Evolutionary conservation across 2,329 filamentous ascomycete genomes (phyloP).

Genomic region (Stachybotrys echinatus): DNA sequence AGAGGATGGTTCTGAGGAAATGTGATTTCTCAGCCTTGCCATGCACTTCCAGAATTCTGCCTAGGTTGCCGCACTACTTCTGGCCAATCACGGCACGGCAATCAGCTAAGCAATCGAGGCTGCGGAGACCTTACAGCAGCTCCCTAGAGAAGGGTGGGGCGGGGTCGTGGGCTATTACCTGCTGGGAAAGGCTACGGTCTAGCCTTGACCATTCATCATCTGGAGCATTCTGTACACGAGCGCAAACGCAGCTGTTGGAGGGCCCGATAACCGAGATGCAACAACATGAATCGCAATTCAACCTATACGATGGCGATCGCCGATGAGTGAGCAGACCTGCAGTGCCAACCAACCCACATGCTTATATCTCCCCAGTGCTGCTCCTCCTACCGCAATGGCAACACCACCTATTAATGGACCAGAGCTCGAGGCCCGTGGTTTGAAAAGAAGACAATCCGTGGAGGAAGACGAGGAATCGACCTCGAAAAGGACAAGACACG

Average conservation of each 20-base stretch:
- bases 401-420: slow-evolving; percentile 2
- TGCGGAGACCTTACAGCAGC: slow-evolving; percentile 6
- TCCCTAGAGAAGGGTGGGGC: no score
- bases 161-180: no score
- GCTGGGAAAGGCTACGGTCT: neutral
- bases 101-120: slow-evolving; percentile 7
- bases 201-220: neutral
- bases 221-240: neutral
- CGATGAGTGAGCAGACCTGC: neutral
- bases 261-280: no score
- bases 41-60: slow-evolving; percentile 14
- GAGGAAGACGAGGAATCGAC: slow-evolving; percentile 9
- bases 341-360: no score
- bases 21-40: slow-evolving; percentile 42
- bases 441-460: slow-evolving; percentile 24
- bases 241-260: neutral
- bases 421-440: neutral
- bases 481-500: slow-evolving; percentile 19
- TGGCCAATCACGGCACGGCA: slow-evolving; percentile 13
- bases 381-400: slow-evolving; percentile 5
- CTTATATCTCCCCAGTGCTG: neutral
- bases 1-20: slow-evolving; percentile 3
- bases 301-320: neutral
- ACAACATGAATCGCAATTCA: no score
- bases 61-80: slow-evolving; percentile 11